Evolutionary conservation across 352 stramenopile species (phyloP), one percentile per base, ranked within the genome.

Genomic region (Phytophthora macrochlamydospora): DNA sequence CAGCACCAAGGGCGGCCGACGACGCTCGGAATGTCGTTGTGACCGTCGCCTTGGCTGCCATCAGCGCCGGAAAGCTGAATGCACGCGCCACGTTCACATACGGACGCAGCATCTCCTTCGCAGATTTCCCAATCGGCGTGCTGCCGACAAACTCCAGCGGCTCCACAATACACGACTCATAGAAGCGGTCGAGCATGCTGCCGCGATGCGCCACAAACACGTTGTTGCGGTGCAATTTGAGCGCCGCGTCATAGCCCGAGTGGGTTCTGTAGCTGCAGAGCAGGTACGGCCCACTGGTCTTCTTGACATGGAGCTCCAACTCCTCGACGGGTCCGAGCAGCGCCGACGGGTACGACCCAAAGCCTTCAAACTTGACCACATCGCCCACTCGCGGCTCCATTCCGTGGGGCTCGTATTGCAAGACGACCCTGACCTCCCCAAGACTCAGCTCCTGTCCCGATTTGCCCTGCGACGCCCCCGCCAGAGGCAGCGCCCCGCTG

Each of bases 371-470:
- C 67, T 92, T 90, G 48, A 94, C 78, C 24, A 94, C 65, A 35
- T 94, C 86, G 8, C 86, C 77, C 4, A 91, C 65, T 52, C 73
- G 67, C 0, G 86, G 86, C 68, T 94, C 86, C 76, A 94, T 90
- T 29, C 86, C 86, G 53, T 91, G 76, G 0, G 86, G 82, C 18
- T 94, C 86, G 56, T 92, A 94, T 68, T 94, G 86, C 4, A 94
- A 60, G 46, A 94, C 78, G 49, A 94, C 62, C 5, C 83, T 83
- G 29, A 94, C 82, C 69, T 94, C 82, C 9, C 86, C 86, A 4
- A 94, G 75, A 43, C 75, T 79, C 24, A 89, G 77, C 79, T 67
- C 65, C 62, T 12, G 32, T 12, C 60, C 84, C 65, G 18, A 73
- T 61, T 46, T 89, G 84, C 51, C 85, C 87, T 40, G 62, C 73